Evolutionary conservation across 2,329 filamentous ascomycete genomes (phyloP), one percentile per base, ranked within the genome.

Genomic region (Neonectria magnoliae): DNA sequence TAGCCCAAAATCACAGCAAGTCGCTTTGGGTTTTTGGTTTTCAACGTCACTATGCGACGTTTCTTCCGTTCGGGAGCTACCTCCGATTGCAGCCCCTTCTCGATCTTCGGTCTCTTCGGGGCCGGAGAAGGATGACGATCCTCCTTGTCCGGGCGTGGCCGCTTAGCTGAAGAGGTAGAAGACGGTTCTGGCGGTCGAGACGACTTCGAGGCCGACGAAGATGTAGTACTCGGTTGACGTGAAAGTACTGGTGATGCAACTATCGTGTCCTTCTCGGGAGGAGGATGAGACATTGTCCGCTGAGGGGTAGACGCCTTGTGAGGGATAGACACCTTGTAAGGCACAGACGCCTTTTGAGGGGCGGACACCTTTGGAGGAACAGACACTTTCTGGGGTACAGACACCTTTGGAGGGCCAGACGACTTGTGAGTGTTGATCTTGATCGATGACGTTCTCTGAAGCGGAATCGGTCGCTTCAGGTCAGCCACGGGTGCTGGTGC

Each of bases 91-190:
- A 70, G 69, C 2, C 72, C 62, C 41, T 80, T 71, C 47, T 80
- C 77, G 7, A 76, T 73, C 71, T 81, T 82, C 5, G 79, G 76
- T 13, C 80, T 76, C 71, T 82, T 82, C 1, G 79, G 73, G 27
- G 75, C 76, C 1, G 80, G 80, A 1, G 74, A 64, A 16, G 56
- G 72, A 4, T 71, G 68, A 27, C 71, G 68, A 41, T 80, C 79
- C 5, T 78, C 75, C 60, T 79, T 80, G 14, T 81, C 80, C 36
- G 78, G 72, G 3, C 77, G 78, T 18, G 80, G 74, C 16, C 80
- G 75, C 64, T 82, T 82, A 29, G 68, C 61, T 8, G 69, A 70
- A 14, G 74, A 65, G 18, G 45, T 31, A 14, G 73, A 62, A 4
- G 71, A 66, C 18, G 69, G 50, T 18, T 73, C 73, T 10, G 60